phyloP scores from a whole-genome alignment of 495 filamentous ascomycete species.

The Penicillium mononematosum region DNA sequence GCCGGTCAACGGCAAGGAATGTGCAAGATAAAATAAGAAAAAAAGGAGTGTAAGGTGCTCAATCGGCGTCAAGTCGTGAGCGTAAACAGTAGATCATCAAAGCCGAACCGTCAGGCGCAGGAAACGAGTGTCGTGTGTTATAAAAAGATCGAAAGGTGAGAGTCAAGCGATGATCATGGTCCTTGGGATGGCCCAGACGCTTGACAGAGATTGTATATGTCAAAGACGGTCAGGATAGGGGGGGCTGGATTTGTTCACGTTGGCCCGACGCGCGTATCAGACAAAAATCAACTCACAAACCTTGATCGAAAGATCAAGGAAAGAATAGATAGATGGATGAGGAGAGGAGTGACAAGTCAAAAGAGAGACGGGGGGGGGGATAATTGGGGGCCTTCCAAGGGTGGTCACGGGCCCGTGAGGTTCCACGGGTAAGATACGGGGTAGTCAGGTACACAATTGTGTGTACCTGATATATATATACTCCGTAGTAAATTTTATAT shows the following conservation, averaged over 20 bases:
- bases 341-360: not conserved
- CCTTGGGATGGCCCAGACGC: slow-evolving; percentile 5
- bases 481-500: not conserved
- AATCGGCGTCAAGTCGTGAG: slow-evolving; percentile 46
- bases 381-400: slow-evolving; percentile 4
- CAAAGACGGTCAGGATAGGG: not conserved
- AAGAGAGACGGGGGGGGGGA: slow-evolving; percentile 14
- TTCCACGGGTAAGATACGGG: slow-evolving; percentile 13
- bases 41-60: slow-evolving; percentile 38
- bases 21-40: slow-evolving; percentile 12
- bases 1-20: slow-evolving; percentile 33
- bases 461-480: not conserved
- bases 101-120: slow-evolving; percentile 12
- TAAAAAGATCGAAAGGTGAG: slow-evolving; percentile 11
- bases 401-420: slow-evolving; percentile 4
- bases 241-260: slow-evolving; percentile 1
- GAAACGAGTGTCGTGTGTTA: slow-evolving; percentile 26
- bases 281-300: not conserved
- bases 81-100: slow-evolving; percentile 35
- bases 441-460: slow-evolving; percentile 10
- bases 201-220: not conserved
- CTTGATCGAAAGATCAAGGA: not conserved
- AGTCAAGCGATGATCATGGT: slow-evolving; percentile 33
- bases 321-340: slow-evolving; percentile 6
- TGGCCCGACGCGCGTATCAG: not conserved